Base-by-base conservation (phyloP, 305 asterid species). In the Ruellia speciosa region DNA sequence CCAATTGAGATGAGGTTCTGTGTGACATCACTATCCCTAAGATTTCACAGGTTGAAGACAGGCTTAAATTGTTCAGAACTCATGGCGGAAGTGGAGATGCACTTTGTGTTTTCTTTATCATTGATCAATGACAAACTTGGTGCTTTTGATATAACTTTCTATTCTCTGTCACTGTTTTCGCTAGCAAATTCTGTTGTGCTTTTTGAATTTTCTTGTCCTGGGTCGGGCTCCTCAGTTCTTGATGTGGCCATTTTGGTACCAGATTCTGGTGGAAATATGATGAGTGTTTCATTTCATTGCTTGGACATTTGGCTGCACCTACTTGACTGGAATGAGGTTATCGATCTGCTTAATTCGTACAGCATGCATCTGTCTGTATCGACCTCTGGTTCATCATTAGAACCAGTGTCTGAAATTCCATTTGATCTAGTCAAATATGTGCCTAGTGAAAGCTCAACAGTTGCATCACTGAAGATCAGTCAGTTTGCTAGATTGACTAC, bases 231-330 rank as follows among this genome's bases (percentile, higher is more conserved):
- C 55, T 74, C 90, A 59, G 90, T 71, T 71, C 82, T 82, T 68
- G 81, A 72, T 68, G 63, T 81, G 70, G 69, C 62, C 43, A 54
- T 80, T 61, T 70, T 78, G 34, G 64, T 75, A 66, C 71, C 79
- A 55, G 82, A 72, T 68, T 56, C 53, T 68, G 82, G 72, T 72
- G 83, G 71, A 74, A 77, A 68, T 67, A 75, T 51, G 56, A 65
- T 79, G 58, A 75, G 56, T 70, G 60, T 84, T 63, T 80, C 82
- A 52, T 71, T 82, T 63, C 79, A 94, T 67, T 76, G 70, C 68
- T 61, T 86, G 68, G 78, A 82, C 75, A 49, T 86, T 56, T 88
- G 99, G 99, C 72, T 84, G 58, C 79, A 85, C 79, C 67, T 78
- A 62, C 70, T 58, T 68, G 99, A 92, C 68, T 92, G 99, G 99